A percentile compares a stretch with the other conserved stretches of the same genome.
Conservation (phyloP, 208 protist species). For the Wallacemonas sp. region DNA sequence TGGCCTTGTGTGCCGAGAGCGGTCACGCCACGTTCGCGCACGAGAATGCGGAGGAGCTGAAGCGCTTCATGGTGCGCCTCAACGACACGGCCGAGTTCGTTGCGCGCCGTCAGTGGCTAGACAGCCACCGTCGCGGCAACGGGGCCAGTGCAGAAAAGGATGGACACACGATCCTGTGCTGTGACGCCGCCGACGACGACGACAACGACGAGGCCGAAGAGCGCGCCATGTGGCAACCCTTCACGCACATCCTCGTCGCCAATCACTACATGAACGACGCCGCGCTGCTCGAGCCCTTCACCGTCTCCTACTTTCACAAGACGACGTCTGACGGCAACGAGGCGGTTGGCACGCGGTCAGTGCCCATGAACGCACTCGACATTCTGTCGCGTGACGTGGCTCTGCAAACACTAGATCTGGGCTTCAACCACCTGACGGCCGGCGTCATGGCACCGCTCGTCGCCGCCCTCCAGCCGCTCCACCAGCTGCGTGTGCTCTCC, state of each 20-base stretch:
- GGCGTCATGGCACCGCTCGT: slow-evolving; percentile 28
- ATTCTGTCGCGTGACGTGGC: slow-evolving; percentile 26
- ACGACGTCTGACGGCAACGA: not conserved
- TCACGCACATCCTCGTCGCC: slow-evolving; percentile 23
- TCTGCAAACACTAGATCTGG: slow-evolving; percentile 45
- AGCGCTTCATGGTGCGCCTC: slow-evolving; percentile 9
- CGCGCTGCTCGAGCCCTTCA: slow-evolving; percentile 11
- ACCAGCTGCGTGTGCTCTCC: slow-evolving; percentile 36
- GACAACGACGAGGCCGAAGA: slow-evolving; percentile 17
- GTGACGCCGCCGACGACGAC: not conserved
- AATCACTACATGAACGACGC: slow-evolving; percentile 51
- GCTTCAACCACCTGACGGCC: slow-evolving; percentile 51
- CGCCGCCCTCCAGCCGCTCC: slow-evolving; percentile 2
- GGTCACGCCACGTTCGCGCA: slow-evolving; percentile 24
- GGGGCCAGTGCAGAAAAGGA: too few species aligned
- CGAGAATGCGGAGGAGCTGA: slow-evolving; percentile 26
- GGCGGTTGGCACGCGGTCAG: not conserved
- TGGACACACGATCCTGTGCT: too few species aligned
- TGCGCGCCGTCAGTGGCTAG: not conserved
- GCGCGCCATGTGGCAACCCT: slow-evolving; percentile 13
- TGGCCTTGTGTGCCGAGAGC: slow-evolving; percentile 12
- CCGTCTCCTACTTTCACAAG: not conserved
- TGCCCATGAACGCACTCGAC: slow-evolving; percentile 20
- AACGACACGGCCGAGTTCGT: slow-evolving; percentile 11
- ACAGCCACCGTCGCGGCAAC: not conserved